Percentiles rank a stretch among this genome's conserved stretches.
Evolutionary conservation across 257 asterid genomes (phyloP).

Genomic region (Nicotiana paniculata): DNA sequence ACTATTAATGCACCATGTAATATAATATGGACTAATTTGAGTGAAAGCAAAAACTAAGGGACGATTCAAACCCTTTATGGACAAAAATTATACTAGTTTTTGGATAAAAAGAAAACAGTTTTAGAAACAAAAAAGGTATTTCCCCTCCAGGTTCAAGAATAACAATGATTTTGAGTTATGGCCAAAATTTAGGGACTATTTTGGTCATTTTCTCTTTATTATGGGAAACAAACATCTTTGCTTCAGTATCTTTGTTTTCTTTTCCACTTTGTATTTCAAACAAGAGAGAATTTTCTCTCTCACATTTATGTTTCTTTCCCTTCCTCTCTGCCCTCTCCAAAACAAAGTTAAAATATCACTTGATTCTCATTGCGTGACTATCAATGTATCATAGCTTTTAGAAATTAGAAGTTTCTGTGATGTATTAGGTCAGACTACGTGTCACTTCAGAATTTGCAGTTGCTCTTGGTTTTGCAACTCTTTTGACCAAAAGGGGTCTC

Average conservation of each 20-base stretch:
- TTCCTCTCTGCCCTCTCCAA: neutral
- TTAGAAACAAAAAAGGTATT: neutral
- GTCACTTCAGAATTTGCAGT: too few species aligned
- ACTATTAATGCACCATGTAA: too few species aligned
- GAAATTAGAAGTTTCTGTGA: too few species aligned
- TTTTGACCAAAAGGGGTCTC: constrained; percentile 16
- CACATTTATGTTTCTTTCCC: neutral
- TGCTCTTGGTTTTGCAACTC: neutral
- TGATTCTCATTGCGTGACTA: too few species aligned
- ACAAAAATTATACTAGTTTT: neutral
- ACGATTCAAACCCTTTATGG: too few species aligned
- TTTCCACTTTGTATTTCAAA: neutral
- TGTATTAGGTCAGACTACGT: too few species aligned
- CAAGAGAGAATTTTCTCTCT: too few species aligned
- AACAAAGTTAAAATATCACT: neutral
- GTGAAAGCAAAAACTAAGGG: too few species aligned
- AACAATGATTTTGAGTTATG: neutral
- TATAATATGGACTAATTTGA: too few species aligned
- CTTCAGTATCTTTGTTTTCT: neutral
- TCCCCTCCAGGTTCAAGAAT: neutral
- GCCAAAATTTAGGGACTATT: neutral
- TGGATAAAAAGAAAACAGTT: neutral
- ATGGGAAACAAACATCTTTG: neutral
- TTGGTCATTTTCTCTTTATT: neutral
- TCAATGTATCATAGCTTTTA: too few species aligned